Base-by-base conservation (phyloP, 2,329 filamentous ascomycete species). In the Ascochyta rabiei region DNA sequence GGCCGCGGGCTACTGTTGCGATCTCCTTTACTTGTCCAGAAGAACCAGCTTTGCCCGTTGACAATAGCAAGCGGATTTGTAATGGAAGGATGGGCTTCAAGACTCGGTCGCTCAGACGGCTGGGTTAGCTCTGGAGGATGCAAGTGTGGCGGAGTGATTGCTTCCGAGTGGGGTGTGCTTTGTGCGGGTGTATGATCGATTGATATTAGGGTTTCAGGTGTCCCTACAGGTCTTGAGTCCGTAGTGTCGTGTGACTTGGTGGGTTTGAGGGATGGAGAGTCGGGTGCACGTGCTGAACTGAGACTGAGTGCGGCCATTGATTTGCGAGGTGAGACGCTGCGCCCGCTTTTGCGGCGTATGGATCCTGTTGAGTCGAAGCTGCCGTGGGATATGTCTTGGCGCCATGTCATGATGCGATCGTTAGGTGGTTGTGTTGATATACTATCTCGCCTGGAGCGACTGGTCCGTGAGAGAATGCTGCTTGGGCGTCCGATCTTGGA, bases 371-470 rank as follows among this genome's bases (percentile, higher is more conserved):
- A 75, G 26, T 83, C 80, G n/a, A 80, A 72, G 56, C 77, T 81
- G 30, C 77, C 81, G 56, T 81, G 81, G 5, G 80, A 78, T 51
- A 90, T 82, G 12, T 83, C 83, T 62, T 96, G 91, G 3, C 93
- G 86, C 93, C 93, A 99, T 44, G 86, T 89, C 61, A 96, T 82
- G 61, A 97, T 97, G 15, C 90, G 85, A 60, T 98, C 93, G 1
- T 88, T 81, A 0, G 81, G 78, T 2, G 83, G 83, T 46, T 78
- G 77, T 1, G 78, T 81, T 0, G 73, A 71, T 6, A 77, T 67
- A 18, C 74, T 82, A 66, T 73, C 82, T 70, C 68, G 79, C 67
- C 71, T 79, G 50, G 74, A 80, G 59, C 76, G 72, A 33, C 72
- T 77, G 45, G 82, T 86, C n/a, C 80, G 79, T 1, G 82, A 84